These are phyloP conservation scores for Bryoglossum gracile DNA, from an alignment of 495 filamentous ascomycete genomes.

Conservation along the genomic window DNA sequence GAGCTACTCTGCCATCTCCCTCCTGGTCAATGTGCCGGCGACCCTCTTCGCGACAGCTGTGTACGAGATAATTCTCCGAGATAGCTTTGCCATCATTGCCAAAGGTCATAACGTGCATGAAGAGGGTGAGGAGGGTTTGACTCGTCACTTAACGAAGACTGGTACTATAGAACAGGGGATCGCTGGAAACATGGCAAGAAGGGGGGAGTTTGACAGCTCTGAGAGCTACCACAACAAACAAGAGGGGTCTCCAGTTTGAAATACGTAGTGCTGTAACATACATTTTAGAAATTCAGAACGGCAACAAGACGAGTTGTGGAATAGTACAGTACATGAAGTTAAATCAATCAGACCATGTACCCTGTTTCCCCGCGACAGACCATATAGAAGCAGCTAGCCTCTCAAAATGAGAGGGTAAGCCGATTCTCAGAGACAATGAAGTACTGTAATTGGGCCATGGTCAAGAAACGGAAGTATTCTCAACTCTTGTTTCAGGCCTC, in stretches of 20 bases:
- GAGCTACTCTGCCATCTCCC: conserved; percentile 40
- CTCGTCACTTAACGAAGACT: conserved; percentile 39
- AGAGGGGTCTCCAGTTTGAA: background rate
- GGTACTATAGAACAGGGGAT: conserved; percentile 22
- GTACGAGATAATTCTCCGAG: conserved; percentile 45
- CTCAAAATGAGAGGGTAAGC: too few species aligned
- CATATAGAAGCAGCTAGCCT: too few species aligned
- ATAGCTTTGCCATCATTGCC: conserved; percentile 40
- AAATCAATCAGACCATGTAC: too few species aligned
- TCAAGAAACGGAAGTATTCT: too few species aligned
- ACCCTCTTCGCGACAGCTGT: conserved; percentile 43
- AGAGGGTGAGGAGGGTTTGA: conserved; percentile 42
- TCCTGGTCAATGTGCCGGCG: conserved; percentile 45
- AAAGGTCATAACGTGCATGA: conserved; percentile 41
- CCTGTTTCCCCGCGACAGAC: too few species aligned
- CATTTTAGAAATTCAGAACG: too few species aligned
- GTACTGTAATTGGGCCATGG: too few species aligned
- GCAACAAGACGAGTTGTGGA: too few species aligned
- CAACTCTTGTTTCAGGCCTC: too few species aligned
- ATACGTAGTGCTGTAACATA: too few species aligned
- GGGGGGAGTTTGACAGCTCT: background rate
- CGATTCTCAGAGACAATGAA: too few species aligned
- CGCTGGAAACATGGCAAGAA: conserved; percentile 2
- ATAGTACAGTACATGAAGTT: too few species aligned
- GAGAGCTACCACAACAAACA: background rate